phyloP scores from a whole-genome alignment of 1,284 basidiomycete species.

The Rhodotorula glutinis region DNA sequence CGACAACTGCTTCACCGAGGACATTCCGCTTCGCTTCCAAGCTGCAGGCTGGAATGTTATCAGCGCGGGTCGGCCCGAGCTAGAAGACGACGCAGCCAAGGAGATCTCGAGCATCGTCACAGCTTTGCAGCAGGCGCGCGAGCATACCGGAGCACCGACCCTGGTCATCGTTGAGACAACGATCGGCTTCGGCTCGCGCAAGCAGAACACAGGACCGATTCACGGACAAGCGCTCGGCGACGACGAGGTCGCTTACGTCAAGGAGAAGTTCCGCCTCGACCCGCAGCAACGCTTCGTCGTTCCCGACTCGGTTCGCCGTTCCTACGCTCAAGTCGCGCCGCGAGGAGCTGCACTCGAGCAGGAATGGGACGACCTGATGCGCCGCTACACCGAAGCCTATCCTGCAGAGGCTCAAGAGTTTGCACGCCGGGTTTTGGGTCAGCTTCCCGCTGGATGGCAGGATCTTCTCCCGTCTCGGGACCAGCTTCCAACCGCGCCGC shows the following conservation, averaged over 20 bases:
- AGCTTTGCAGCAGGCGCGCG: conserved; percentile 73
- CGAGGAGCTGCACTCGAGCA: conserved; percentile 71
- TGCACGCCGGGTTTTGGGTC: conserved; percentile 73
- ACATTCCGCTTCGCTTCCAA: conserved; percentile 81
- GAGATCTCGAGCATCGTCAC: conserved; percentile 75
- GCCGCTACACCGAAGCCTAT: conserved; percentile 71
- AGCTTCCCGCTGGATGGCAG: conserved; percentile 89
- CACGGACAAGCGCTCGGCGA: conserved; percentile 89
- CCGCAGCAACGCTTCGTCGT: conserved; percentile 75
- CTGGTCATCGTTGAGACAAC: conserved; percentile 73
- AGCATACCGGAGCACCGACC: conserved; percentile 76
- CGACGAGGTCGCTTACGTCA: conserved; percentile 80
- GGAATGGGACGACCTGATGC: conserved; percentile 72
- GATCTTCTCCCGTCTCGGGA: conserved; percentile 77
- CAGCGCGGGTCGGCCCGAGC: conserved; percentile 46
- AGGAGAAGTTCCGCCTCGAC: conserved; percentile 80
- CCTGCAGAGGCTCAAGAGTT: conserved; percentile 82
- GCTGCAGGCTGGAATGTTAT: conserved; percentile 93
- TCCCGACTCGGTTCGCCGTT: conserved; percentile 67
- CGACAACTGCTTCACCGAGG: conserved; percentile 86
- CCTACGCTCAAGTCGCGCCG: conserved; percentile 65
- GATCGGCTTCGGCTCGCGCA: conserved; percentile 89
- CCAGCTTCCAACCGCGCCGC: conserved; percentile 77
- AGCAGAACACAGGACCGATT: conserved; percentile 86
- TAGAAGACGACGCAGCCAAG: conserved; percentile 50